phyloP scores from a whole-genome alignment of 495 filamentous ascomycete species.

The Aspergillus olivimuriae region DNA sequence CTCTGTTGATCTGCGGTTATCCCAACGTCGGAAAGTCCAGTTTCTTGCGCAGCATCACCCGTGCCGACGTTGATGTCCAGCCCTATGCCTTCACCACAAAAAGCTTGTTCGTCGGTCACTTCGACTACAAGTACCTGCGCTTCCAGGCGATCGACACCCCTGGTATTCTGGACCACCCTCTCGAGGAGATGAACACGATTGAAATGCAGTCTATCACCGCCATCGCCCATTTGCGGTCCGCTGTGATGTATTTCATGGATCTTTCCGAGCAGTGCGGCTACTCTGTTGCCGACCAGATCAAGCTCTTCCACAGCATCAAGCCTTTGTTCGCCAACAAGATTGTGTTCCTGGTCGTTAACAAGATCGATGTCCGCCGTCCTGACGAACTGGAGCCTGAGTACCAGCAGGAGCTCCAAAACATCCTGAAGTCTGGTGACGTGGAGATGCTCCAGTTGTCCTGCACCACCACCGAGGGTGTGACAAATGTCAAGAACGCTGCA shows the following conservation, averaged over 20 bases:
- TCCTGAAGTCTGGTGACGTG: constrained; percentile 79
- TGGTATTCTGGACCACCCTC: constrained; percentile 92
- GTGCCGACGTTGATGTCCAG: constrained; percentile 96
- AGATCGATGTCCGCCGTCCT: constrained; percentile 84
- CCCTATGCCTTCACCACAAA: constrained; percentile 99
- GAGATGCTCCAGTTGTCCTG: constrained; percentile 90
- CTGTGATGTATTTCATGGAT: constrained; percentile 97
- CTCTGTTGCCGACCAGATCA: constrained; percentile 82
- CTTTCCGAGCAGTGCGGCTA: constrained; percentile 97
- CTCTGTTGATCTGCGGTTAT: constrained; percentile 91
- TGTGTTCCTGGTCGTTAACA: constrained; percentile 94
- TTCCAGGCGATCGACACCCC: constrained; percentile 89
- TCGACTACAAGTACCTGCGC: constrained; percentile 96
- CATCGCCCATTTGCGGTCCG: constrained; percentile 90
- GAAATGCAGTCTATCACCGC: constrained; percentile 98
- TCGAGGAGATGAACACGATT: constrained; percentile 99
- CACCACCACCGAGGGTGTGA: constrained; percentile 90
- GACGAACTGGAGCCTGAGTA: constrained; percentile 82
- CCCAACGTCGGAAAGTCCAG: constrained; percentile 97
- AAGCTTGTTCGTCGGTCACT: constrained; percentile 93
- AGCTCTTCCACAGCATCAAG: constrained; percentile 91
- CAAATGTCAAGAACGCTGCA: constrained; percentile 87
- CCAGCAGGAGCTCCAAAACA: constrained; percentile 66
- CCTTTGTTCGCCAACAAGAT: constrained; percentile 96
- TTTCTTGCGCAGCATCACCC: constrained; percentile 83